Conservation (phyloP, 23 red algal genomes). For the Gracilaria domingensis region DNA sequence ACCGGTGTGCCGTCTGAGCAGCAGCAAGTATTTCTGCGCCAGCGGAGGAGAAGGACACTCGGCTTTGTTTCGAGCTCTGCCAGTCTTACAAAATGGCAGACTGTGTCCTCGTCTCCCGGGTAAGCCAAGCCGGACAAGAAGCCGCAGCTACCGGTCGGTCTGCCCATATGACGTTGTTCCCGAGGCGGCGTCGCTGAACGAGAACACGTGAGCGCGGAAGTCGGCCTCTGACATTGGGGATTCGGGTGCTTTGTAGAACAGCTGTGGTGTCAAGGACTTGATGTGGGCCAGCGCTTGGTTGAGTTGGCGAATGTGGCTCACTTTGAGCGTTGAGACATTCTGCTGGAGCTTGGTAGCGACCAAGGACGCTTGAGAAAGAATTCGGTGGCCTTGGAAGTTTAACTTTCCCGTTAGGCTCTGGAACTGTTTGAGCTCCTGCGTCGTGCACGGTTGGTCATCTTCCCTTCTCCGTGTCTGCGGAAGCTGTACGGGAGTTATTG, state of each 20-base stretch:
- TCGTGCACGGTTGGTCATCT: too few relatives aligned
- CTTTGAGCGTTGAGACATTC: not conserved
- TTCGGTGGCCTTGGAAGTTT: not conserved
- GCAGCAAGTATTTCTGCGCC: slow-evolving; percentile 15
- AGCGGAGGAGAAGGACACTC: slow-evolving; percentile 36
- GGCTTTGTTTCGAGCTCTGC: slow-evolving; percentile 15
- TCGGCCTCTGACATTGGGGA: not conserved
- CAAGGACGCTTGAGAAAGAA: slow-evolving; percentile 2
- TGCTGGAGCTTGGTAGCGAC: slow-evolving; percentile 4
- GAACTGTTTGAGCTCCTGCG: too few relatives aligned
- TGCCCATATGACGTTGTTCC: not conserved
- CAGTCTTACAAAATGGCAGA: slow-evolving; percentile 21
- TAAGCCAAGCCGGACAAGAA: not conserved
- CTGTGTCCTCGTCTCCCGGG: not conserved
- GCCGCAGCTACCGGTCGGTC: too few relatives aligned
- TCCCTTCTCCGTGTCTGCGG: too few relatives aligned
- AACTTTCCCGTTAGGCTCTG: too few relatives aligned
- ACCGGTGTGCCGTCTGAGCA: not conserved
- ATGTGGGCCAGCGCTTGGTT: slow-evolving; percentile 1
- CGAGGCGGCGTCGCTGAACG: slow-evolving; percentile 4
- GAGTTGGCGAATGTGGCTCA: not conserved
- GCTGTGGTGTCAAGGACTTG: not conserved
- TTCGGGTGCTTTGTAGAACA: not conserved
- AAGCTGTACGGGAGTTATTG: too few relatives aligned
- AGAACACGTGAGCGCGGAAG: not conserved